Percentiles rank a stretch among this genome's conserved stretches.
Conservation (phyloP, 2,329 filamentous ascomycete genomes). For the Hirsutella minnesotensis region DNA sequence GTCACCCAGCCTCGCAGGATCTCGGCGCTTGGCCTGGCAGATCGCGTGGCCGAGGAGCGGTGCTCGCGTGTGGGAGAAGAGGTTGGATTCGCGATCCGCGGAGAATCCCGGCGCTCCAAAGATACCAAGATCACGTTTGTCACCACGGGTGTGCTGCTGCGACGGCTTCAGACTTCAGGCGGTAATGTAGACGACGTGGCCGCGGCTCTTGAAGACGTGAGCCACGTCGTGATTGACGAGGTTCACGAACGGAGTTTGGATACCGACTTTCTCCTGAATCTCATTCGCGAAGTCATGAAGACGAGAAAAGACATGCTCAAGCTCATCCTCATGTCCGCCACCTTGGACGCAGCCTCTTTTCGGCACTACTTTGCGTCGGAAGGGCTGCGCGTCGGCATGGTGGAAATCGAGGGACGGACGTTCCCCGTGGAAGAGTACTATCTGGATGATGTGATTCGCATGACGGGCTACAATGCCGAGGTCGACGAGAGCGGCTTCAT, state of each 20-base stretch:
- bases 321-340: constrained; percentile 92
- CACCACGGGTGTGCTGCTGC: constrained; percentile 84
- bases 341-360: constrained; percentile 79
- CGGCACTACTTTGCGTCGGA: constrained; percentile 68
- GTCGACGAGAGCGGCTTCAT: constrained; percentile 32
- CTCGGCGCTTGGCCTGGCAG: constrained; percentile 84
- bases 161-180: constrained; percentile 82
- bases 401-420: constrained; percentile 82
- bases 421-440: constrained; percentile 86
- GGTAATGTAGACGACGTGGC: constrained; percentile 69
- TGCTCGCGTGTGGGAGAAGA: constrained; percentile 74
- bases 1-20: constrained; percentile 94
- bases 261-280: constrained; percentile 83
- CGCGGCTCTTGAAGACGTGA: constrained; percentile 75
- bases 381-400: constrained; percentile 57
- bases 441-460: constrained; percentile 72
- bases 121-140: constrained; percentile 89
- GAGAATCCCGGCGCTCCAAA: constrained; percentile 65
- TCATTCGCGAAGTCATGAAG: constrained; percentile 71
- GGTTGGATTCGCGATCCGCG: constrained; percentile 83
- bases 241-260: constrained; percentile 93
- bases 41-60: constrained; percentile 87
- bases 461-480: constrained; percentile 59
- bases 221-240: constrained; percentile 90
- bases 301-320: constrained; percentile 69